These are phyloP conservation scores for Cordyceps cicadae DNA, from an alignment of 2,329 filamentous ascomycete genomes.

Conservation along the genomic window DNA sequence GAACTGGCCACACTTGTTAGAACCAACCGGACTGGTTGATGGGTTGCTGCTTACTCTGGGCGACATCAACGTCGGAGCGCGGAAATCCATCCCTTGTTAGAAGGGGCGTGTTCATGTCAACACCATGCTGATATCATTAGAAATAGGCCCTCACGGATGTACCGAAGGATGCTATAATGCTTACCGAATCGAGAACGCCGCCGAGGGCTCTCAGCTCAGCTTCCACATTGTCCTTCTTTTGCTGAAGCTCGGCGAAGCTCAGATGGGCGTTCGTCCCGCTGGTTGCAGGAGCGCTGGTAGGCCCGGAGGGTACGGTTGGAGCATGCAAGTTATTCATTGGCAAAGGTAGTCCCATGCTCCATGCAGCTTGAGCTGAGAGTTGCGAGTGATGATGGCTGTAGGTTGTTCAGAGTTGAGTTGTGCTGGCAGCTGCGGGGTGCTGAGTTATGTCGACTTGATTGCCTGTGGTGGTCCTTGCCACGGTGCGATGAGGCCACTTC, in stretches of 20 bases:
- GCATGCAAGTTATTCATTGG: constrained; percentile 49
- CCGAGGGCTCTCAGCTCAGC: constrained; percentile 78
- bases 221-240: constrained; percentile 77
- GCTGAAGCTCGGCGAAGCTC: constrained; percentile 71
- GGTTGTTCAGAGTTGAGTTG: background rate
- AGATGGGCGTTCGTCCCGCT: constrained; percentile 57
- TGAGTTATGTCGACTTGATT: constrained; percentile 1
- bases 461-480: background rate
- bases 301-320: constrained; percentile 62
- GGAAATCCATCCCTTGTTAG: constrained; percentile 88
- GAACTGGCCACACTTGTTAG: constrained; percentile 48
- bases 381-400: background rate
- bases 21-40: background rate
- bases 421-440: constrained; percentile 3
- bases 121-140: constrained; percentile 60
- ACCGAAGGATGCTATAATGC: constrained; percentile 20
- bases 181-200: constrained; percentile 78
- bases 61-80: constrained; percentile 85
- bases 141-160: background rate
- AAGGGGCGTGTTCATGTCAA: constrained; percentile 83
- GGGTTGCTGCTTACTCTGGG: constrained; percentile 60
- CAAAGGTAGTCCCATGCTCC: background rate
- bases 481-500: background rate
- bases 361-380: background rate
- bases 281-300: constrained; percentile 51